A percentile compares a stretch with the other conserved stretches of the same genome.
Conservation (phyloP, 2,329 filamentous ascomycete genomes). For the Pyricularia pennisetigena region DNA sequence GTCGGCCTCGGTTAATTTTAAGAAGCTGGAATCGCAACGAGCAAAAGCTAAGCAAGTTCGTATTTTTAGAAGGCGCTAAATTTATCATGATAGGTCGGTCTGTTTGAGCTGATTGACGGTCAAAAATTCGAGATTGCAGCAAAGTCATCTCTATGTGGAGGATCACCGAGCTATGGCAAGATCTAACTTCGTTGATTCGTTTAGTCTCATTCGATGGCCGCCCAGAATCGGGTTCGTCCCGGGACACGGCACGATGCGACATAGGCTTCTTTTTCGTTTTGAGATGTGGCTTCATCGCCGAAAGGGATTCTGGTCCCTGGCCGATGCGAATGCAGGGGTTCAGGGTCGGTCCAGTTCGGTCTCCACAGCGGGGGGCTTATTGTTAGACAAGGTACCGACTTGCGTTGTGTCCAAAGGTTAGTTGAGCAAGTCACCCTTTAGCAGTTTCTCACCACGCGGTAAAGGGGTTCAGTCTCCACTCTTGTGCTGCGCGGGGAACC, state of each 20-base stretch:
- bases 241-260: background rate
- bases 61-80: background rate
- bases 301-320: background rate
- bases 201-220: background rate
- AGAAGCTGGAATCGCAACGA: background rate
- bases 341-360: background rate
- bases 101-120: background rate
- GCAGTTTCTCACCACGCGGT: background rate
- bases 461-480: background rate
- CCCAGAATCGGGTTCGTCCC: background rate
- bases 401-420: background rate
- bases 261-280: background rate
- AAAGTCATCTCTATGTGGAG: too few relatives aligned
- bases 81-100: background rate
- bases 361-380: too few relatives aligned
- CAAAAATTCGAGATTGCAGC: background rate
- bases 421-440: background rate
- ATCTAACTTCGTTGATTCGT: background rate
- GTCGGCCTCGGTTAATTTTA: background rate
- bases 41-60: background rate
- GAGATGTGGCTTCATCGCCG: background rate
- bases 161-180: background rate
- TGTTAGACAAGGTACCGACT: background rate
- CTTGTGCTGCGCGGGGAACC: background rate
- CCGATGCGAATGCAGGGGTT: background rate